Percentiles rank a stretch among this genome's conserved stretches.
These are phyloP conservation scores for Nitzschia sp. DNA, from an alignment of 108 stramenopile genomes.

Conservation along the genomic window DNA sequence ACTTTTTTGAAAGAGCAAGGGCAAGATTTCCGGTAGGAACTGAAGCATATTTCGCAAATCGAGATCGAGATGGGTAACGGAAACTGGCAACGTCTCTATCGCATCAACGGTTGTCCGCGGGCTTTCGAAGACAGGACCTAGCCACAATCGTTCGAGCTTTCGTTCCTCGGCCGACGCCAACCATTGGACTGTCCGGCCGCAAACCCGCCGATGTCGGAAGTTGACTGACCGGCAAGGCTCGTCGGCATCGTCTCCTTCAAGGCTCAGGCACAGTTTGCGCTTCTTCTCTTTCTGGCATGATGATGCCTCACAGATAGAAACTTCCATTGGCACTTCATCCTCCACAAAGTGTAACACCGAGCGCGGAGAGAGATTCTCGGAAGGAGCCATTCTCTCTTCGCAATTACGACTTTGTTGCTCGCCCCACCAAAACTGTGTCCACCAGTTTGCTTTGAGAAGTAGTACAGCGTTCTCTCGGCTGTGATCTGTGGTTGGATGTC, in stretches of 20 bases:
- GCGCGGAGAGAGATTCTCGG: neutral
- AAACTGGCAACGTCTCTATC: slow-evolving; percentile 12
- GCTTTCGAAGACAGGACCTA: slow-evolving; percentile 35
- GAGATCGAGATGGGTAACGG: slow-evolving; percentile 30
- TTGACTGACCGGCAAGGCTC: slow-evolving; percentile 9
- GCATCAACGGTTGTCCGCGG: slow-evolving; percentile 12
- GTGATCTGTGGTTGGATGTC: neutral
- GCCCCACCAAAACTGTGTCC: too few relatives aligned
- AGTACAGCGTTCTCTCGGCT: too few relatives aligned
- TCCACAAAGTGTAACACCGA: slow-evolving; percentile 6
- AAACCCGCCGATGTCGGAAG: slow-evolving; percentile 15
- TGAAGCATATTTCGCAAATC: slow-evolving; percentile 24
- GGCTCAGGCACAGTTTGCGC: slow-evolving; percentile 4
- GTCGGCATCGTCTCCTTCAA: neutral
- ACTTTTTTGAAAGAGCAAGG: slow-evolving; percentile 15
- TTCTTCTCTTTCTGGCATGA: neutral
- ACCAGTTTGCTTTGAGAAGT: too few relatives aligned
- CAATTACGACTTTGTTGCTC: neutral
- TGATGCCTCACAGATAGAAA: neutral
- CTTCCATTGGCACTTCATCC: neutral
- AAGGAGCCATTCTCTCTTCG: neutral
- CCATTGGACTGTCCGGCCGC: slow-evolving; percentile 16
- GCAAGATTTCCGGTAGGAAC: slow-evolving; percentile 14
- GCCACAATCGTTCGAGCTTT: slow-evolving; percentile 16
- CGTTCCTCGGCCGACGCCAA: neutral